Evolutionary conservation across 2,329 filamentous ascomycete genomes (phyloP), one percentile per base, ranked within the genome.

Genomic region (Monascus ruber): DNA sequence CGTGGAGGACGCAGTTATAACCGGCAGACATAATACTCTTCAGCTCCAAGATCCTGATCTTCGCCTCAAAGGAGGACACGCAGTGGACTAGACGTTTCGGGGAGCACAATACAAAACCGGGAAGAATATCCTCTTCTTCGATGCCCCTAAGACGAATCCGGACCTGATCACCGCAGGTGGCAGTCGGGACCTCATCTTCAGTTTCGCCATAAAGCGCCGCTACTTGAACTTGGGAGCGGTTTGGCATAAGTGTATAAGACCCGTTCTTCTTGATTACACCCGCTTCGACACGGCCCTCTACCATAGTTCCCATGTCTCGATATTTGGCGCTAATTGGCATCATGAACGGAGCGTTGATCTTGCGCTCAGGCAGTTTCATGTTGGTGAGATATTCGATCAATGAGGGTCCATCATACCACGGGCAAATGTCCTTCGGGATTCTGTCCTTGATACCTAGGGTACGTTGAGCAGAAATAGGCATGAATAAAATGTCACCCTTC

Each of bases 291-390:
- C 95, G 94, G 50, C 91, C 91, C 69, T 98, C 93, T 33, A 95
- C 77, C 76, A 98, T 87, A 45, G 91, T 98, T 54, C 91, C 91
- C 74, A 98, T 82, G 60, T 98, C 93, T 53, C 84, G 79, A 71
- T 96, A 98, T 69, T 98, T 98, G 65, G 85, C 86, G 47, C 84
- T 85, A 48, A 98, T 75, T 6, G 91, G 85, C 88, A 98, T 95
- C 91, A 98, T 96, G 74, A 98, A 96, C 6, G 91, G 89, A 2
- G 91, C 91, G 53, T 94, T 94, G 53, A 95, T 68, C 72, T 96
- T 98, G 53, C 91, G 85, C 63, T 98, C 89, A 31, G 95, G 76
- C 8, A 89, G 79, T 55, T 83, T 79, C 85, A 96, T 95, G 58
- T 77, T 72, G 60, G 95, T 89, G n/a, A 98, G 78, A 64, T 88